Evolutionary conservation across 2,329 filamentous ascomycete genomes (phyloP), one percentile per base, ranked within the genome.

Genomic region (Fonsecaea multimorphosa): DNA sequence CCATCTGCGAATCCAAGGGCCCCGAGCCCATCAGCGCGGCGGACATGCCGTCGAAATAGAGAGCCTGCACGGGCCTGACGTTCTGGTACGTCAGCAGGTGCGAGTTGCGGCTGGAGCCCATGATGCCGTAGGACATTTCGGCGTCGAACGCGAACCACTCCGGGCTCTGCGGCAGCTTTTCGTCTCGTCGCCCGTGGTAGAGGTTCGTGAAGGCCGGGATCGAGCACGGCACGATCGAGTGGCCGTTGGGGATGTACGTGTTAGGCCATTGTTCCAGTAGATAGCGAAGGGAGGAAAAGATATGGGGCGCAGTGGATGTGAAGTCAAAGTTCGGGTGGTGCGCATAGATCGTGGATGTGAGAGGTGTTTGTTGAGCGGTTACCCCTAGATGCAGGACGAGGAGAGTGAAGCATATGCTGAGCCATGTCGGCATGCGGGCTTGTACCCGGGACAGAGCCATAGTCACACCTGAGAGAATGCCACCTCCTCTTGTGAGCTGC

Each of bases 41-140:
- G 9, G 78, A 81, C 71, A 81, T 79, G 56, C 83, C 83, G 71
- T 85, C 83, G 63, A 85, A 83, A 69, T 84, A 84, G 3, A 85
- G 72, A 32, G 78, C 78, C 62, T 76, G 77, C 8, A 80, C 73
- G 9, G 76, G 73, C 4, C 78, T 78, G 19, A 76, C 81, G 0
- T 81, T 82, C 68, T 83, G 79, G 71, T 83, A 85, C 1, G 80
- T 83, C 40, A 84, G 75, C 74, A 85, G 75, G 64, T 80, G 78
- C 8, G 80, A 81, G 58, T 80, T 73, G 36, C 78, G 75, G 27
- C 76, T 74, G 0, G 74, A 74, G 22, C 83, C 82, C 78, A 83
- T 84, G 67, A 85, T 84, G 4, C 80, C 81, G 68, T 85, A 85
- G n/a, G 81, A 77, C 83, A 84, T 85, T 63, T 81, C 82, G 71